A percentile compares a stretch with the other conserved stretches of the same genome.
phyloP scores from a whole-genome alignment of 2,329 filamentous ascomycete species.

The Microthyrium microscopicum region DNA sequence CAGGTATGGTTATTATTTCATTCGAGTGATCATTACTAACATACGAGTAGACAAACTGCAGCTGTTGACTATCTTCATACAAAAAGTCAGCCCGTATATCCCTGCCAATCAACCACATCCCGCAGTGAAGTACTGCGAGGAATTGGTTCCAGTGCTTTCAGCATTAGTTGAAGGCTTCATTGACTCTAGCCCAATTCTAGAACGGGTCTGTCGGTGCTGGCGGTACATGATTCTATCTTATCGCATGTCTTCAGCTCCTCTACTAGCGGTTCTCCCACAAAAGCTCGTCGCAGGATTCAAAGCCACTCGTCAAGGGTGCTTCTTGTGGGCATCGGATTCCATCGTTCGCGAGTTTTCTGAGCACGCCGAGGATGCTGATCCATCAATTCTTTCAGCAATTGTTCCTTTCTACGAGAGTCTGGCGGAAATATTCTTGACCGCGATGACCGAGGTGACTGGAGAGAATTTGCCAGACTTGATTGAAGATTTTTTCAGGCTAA shows the following conservation, averaged over 20 bases:
- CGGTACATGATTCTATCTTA: conserved; percentile 95
- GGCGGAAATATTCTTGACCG: conserved; percentile 73
- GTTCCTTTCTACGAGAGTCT: conserved; percentile 93
- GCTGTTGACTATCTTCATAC: conserved; percentile 78
- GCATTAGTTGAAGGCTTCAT: conserved; percentile 81
- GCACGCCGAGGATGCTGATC: conserved; percentile 68
- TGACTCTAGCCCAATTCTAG: conserved; percentile 71
- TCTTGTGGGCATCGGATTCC: conserved; percentile 94
- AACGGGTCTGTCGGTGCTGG: conserved; percentile 90
- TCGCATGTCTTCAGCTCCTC: conserved; percentile 68
- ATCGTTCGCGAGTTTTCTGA: conserved; percentile 93
- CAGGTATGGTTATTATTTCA: conserved; percentile 42
- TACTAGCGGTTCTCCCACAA: conserved; percentile 72
- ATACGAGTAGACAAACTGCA: conserved; percentile 58
- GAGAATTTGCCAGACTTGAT: conserved; percentile 72
- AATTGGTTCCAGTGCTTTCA: conserved; percentile 76
- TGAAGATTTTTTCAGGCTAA: conserved; percentile 89
- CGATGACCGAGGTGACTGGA: conserved; percentile 68
- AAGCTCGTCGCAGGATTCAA: conserved; percentile 77
- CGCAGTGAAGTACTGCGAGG: conserved; percentile 88
- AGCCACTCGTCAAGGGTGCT: conserved; percentile 78
- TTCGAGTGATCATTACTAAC: not conserved
- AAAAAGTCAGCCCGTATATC: conserved; percentile 59
- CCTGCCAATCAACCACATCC: conserved; percentile 61
- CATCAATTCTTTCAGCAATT: conserved; percentile 68